These are phyloP conservation scores for Lachnellula willkommii DNA, from an alignment of 2,329 filamentous ascomycete species.

Conservation along the genomic window DNA sequence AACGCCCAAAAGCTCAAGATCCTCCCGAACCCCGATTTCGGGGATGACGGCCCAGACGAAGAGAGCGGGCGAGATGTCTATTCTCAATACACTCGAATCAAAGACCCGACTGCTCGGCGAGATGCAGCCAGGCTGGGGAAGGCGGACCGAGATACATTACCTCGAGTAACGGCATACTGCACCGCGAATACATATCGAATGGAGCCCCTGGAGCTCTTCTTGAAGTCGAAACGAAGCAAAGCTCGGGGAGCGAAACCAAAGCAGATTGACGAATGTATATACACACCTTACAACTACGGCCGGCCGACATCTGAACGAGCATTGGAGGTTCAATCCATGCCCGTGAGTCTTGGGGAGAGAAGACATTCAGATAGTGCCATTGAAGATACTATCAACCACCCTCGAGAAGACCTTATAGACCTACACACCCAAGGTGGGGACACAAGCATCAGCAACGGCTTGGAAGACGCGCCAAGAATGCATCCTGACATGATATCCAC, in stretches of 20 bases:
- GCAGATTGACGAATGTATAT: conserved; percentile 95
- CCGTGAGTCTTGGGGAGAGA: conserved; percentile 50
- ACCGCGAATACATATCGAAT: conserved; percentile 89
- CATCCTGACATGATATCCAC: conserved; percentile 23
- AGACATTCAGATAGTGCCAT: conserved; percentile 73
- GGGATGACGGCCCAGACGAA: conserved; percentile 71
- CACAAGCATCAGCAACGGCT: conserved; percentile 31
- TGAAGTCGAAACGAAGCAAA: conserved; percentile 74
- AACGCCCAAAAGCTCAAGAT: conserved; percentile 96
- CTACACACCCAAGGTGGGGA: conserved; percentile 41
- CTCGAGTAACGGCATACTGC: conserved; percentile 93
- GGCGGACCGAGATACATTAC: conserved; percentile 79
- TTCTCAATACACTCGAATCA: conserved; percentile 95
- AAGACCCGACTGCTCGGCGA: conserved; percentile 85
- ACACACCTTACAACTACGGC: conserved; percentile 83
- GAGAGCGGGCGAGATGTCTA: conserved; percentile 95
- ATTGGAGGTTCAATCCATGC: conserved; percentile 25
- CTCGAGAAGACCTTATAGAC: conserved; percentile 58
- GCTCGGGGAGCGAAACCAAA: conserved; percentile 79
- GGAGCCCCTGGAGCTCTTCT: conserved; percentile 80
- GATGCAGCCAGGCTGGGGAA: conserved; percentile 92
- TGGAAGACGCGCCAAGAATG: conserved; percentile 17
- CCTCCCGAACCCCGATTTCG: conserved; percentile 83
- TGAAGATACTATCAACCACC: conserved; percentile 53
- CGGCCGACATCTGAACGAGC: conserved; percentile 36